Conservation (phyloP, 2,329 filamentous ascomycete species). For the Clonostachys byssicola region DNA sequence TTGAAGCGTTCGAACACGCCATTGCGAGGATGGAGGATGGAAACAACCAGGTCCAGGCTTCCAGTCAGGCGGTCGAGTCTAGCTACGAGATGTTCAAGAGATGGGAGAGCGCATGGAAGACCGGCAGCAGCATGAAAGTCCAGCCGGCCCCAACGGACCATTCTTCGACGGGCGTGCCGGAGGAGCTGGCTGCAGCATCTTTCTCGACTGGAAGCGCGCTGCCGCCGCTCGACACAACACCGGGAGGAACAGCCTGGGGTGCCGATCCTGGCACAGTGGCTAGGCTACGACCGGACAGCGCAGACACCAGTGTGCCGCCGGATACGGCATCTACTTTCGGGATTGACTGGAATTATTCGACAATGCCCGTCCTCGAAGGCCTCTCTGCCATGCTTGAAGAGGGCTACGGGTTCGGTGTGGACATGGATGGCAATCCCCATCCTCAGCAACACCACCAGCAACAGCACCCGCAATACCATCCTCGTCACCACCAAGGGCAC, state of each 20-base stretch:
- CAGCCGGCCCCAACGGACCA: too few species aligned
- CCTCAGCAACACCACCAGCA: too few species aligned
- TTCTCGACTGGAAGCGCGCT: background rate
- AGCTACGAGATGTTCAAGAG: constrained; percentile 7
- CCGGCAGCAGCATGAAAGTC: constrained; percentile 4
- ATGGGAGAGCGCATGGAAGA: constrained; percentile 8
- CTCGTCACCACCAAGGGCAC: too few species aligned
- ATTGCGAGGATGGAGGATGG: constrained; percentile 38
- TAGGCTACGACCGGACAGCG: too few species aligned
- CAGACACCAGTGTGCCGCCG: constrained; percentile 8
- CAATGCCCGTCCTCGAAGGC: constrained; percentile 29
- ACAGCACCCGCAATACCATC: too few species aligned
- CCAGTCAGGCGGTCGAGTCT: constrained; percentile 4
- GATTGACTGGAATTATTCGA: constrained; percentile 28
- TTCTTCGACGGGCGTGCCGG: background rate
- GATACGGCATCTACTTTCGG: constrained; percentile 9
- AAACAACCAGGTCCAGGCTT: constrained; percentile 2
- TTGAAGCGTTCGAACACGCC: constrained; percentile 46
- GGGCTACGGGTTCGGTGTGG: constrained; percentile 1
- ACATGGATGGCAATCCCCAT: background rate
- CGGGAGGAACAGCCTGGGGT: constrained; percentile 2
- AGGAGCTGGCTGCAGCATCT: background rate
- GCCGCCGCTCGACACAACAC: background rate
- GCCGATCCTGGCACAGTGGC: background rate
- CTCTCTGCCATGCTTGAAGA: constrained; percentile 14